A percentile compares a stretch with the other conserved stretches of the same genome.
These are phyloP conservation scores for Apiospora malaysiana DNA, from an alignment of 2,329 filamentous ascomycete genomes.

Conservation along the genomic window DNA sequence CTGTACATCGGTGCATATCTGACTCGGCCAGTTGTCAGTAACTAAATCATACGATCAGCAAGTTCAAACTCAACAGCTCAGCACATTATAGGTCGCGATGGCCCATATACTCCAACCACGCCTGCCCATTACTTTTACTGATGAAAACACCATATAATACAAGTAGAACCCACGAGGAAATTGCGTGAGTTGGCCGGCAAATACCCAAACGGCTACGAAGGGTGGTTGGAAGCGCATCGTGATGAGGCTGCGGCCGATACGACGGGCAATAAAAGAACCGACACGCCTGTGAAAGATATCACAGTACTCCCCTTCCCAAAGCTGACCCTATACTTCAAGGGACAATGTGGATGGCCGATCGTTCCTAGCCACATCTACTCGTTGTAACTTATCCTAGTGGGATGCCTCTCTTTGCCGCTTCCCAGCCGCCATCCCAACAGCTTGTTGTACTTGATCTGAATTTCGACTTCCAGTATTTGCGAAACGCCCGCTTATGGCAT, in stretches of 20 bases:
- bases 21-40: background rate
- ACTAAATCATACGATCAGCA: background rate
- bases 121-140: background rate
- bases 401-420: no score
- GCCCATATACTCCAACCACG: background rate
- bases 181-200: background rate
- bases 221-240: background rate
- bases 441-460: no score
- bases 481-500: no score
- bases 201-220: background rate
- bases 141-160: background rate
- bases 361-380: no score
- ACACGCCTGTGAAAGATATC: background rate
- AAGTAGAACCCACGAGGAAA: background rate
- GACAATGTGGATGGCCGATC: no score
- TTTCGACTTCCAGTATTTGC: no score
- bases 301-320: no score
- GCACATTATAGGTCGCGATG: background rate
- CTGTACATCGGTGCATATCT: conserved; percentile 20
- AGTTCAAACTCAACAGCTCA: conserved; percentile 20
- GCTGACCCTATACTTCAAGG: no score
- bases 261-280: background rate
- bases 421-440: no score
- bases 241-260: background rate
- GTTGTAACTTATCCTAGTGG: no score